Conservation (phyloP, 2,329 filamentous ascomycete species). For the Alternaria brassicae region DNA sequence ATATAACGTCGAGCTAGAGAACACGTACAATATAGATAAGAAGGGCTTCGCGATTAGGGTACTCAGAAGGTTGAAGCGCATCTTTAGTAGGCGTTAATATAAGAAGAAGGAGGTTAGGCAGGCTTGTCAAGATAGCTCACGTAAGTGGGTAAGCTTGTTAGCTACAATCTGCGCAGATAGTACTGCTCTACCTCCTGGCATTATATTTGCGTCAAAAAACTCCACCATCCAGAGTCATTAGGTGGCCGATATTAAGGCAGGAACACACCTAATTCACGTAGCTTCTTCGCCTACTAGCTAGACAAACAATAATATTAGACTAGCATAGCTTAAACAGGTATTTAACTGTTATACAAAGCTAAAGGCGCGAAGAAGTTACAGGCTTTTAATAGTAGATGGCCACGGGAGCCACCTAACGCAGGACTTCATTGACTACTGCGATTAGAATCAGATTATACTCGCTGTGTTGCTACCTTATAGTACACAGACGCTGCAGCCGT, state of each 20-base stretch:
- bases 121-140: no score
- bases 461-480: conserved; percentile 1
- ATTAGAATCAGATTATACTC: conserved; percentile 17
- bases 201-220: no score
- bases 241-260: no score
- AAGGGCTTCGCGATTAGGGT: conserved; percentile 14
- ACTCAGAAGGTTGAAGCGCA: conserved; percentile 5
- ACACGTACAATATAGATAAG: conserved; percentile 23
- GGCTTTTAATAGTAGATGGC: neutral
- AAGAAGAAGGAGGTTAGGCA: neutral
- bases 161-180: neutral
- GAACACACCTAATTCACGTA: no score
- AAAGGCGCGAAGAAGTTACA: neutral
- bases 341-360: neutral
- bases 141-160: neutral
- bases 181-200: neutral
- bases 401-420: neutral
- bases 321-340: neutral
- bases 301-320: neutral
- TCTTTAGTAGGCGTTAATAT: conserved; percentile 10
- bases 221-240: no score
- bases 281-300: neutral
- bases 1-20: conserved; percentile 7
- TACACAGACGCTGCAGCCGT: neutral
- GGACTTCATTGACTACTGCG: conserved; percentile 19